Evolutionary conservation across 1,284 basidiomycete genomes (phyloP), one percentile per base, ranked within the genome.

Genomic region (Malassezia pachydermatis): DNA sequence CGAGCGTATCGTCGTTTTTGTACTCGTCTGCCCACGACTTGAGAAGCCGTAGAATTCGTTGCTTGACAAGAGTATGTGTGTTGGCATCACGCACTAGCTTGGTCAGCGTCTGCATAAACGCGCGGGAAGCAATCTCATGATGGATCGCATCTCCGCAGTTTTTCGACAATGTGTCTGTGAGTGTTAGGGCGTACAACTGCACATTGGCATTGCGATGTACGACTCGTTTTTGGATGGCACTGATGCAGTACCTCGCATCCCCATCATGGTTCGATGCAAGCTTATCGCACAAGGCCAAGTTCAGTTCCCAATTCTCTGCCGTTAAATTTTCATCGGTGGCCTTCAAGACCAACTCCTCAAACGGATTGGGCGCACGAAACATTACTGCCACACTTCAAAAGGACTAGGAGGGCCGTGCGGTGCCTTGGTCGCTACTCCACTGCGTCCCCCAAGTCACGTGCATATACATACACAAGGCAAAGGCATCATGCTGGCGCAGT

Each of bases 261-360:
- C 50, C 36, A n/a, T 54, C 34, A 5, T 86, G 84, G 55, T 95
- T 89, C 10, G 88, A 86, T 10, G 80, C 77, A 4, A 98, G 88
- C 75, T 94, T 94, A 76, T 98, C 94, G 69, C 89, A 95, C n/a
- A 98, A 76, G 65, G 87, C 88, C 43, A 96, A 74, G 57, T 94
- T 88, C 51, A 89, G 76, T 72, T 90, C 88, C 92, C 92, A 98
- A 73, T 95, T 87, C 76, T 95, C 92, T 51, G 79, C 78, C 1
- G 89, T 90, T 48, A 90, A 77, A 72, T 88, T 88, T 78, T 95
- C 90, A 72, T 90, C 87, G 14, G 90, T 95, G 23, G 90, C 86
- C 76, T 92, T 89, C 63, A 74, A 86, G 72, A 96, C 86, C 62
- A 90, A 80, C 43, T 95, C 90, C 67, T 96, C 90, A 75, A 92